Evolutionary conservation across 1,139 yeast species (phyloP).

Genomic region (Yamadazyma buinensis): DNA sequence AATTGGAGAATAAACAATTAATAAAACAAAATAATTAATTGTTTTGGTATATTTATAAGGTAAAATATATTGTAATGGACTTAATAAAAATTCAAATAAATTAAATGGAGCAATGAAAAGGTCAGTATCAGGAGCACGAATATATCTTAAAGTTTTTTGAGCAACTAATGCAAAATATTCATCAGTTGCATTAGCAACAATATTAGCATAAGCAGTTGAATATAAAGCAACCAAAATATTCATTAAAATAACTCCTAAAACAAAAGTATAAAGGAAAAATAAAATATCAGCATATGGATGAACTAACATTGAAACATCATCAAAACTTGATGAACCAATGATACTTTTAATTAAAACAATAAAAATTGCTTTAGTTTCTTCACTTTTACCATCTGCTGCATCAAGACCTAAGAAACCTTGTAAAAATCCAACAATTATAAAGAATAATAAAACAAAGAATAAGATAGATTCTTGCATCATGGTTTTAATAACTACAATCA

Average conservation of each 20-base stretch:
- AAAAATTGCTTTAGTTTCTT: slow-evolving; percentile 64
- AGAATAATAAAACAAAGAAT: slow-evolving; percentile 68
- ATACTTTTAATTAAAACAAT: slow-evolving; percentile 67
- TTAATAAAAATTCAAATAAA: slow-evolving; percentile 55
- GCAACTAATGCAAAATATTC: slow-evolving; percentile 85
- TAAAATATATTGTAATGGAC: slow-evolving; percentile 30
- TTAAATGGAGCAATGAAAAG: slow-evolving; percentile 87
- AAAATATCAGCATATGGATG: slow-evolving; percentile 81
- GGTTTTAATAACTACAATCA: slow-evolving; percentile 79
- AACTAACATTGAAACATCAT: slow-evolving; percentile 65
- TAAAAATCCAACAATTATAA: slow-evolving; percentile 74
- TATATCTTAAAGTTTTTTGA: slow-evolving; percentile 75
- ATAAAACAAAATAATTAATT: slow-evolving; percentile 54
- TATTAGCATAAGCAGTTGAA: slow-evolving; percentile 78
- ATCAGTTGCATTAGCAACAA: slow-evolving; percentile 74
- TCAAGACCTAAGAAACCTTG: slow-evolving; percentile 88
- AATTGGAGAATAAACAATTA: slow-evolving; percentile 64
- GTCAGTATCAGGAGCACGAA: slow-evolving; percentile 85
- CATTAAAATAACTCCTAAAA: slow-evolving; percentile 68
- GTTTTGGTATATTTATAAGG: slow-evolving; percentile 24
- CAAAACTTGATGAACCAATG: slow-evolving; percentile 70
- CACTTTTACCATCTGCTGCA: slow-evolving; percentile 80
- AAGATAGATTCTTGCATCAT: slow-evolving; percentile 84
- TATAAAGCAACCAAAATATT: slow-evolving; percentile 82
- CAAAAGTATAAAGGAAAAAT: slow-evolving; percentile 73